A percentile compares a stretch with the other conserved stretches of the same genome.
phyloP scores from a whole-genome alignment of 768 basidiomycete genomes.

The Suillus placidus region DNA sequence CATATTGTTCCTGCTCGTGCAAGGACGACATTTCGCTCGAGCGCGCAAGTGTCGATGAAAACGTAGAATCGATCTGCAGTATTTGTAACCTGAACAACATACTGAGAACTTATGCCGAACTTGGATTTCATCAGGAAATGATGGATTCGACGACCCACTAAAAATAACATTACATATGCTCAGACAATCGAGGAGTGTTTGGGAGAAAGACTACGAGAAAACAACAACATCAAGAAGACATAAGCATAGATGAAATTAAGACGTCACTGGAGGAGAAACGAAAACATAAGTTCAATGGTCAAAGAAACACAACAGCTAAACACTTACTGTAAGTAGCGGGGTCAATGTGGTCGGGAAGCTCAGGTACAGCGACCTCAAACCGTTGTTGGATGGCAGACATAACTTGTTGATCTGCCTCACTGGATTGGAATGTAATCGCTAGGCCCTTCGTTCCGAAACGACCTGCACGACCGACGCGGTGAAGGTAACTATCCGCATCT shows the following conservation, averaged over 20 bases:
- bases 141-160: constrained; percentile 11
- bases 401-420: constrained; percentile 90
- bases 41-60: neutral
- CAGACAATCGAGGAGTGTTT: constrained; percentile 10
- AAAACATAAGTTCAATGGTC: constrained; percentile 2
- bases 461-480: constrained; percentile 98
- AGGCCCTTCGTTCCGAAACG: constrained; percentile 99
- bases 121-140: neutral
- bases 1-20: neutral
- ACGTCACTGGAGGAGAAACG: constrained; percentile 39
- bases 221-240: constrained; percentile 13
- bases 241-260: constrained; percentile 37
- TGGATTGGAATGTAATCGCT: constrained; percentile 94
- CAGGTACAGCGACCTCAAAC: constrained; percentile 97
- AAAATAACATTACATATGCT: constrained; percentile 28
- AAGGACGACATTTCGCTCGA: neutral
- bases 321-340: constrained; percentile 92
- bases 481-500: constrained; percentile 97
- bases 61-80: neutral
- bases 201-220: constrained; percentile 2
- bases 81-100: neutral
- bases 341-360: constrained; percentile 92
- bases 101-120: neutral
- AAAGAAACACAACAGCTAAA: neutral
- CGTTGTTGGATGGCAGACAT: constrained; percentile 93